phyloP scores from a whole-genome alignment of 192 early-diverging fungal species.

The Irineochytrium annulatum region DNA sequence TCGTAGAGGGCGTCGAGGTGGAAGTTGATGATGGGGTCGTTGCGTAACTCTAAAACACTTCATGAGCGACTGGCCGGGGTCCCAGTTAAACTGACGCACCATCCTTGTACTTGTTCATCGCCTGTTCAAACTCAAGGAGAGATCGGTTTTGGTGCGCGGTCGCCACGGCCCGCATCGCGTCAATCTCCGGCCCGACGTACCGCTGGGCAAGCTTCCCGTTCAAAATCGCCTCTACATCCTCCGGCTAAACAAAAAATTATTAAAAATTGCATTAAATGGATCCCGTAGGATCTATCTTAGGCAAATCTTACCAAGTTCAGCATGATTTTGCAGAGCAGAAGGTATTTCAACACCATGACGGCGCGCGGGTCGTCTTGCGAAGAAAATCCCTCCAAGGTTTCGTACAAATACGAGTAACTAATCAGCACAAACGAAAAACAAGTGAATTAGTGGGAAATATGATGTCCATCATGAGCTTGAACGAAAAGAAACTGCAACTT shows the following conservation, averaged over 20 bases:
- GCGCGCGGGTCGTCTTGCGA: slow-evolving; percentile 84
- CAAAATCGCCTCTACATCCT: slow-evolving; percentile 88
- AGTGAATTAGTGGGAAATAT: background rate
- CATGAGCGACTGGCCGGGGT: slow-evolving; percentile 4
- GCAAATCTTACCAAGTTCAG: slow-evolving; percentile 73
- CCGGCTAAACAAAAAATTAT: slow-evolving; percentile 62
- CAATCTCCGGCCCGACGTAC: slow-evolving; percentile 83
- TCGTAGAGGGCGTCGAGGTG: slow-evolving; percentile 94
- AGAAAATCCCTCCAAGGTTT: slow-evolving; percentile 91
- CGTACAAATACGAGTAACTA: slow-evolving; percentile 94
- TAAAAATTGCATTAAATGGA: background rate
- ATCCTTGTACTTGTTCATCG: slow-evolving; percentile 77
- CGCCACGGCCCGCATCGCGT: slow-evolving; percentile 92
- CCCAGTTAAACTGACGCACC: slow-evolving; percentile 44
- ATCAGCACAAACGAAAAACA: background rate
- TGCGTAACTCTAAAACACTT: slow-evolving; percentile 63
- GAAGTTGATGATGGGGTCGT: slow-evolving; percentile 90
- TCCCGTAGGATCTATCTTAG: background rate
- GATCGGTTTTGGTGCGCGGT: slow-evolving; percentile 95
- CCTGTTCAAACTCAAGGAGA: slow-evolving; percentile 93
- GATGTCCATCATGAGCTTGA: background rate
- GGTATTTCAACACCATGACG: slow-evolving; percentile 91
- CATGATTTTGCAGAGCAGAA: slow-evolving; percentile 99
- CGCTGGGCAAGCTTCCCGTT: slow-evolving; percentile 87
- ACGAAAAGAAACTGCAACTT: slow-evolving; percentile 30